Conservation (phyloP, 225 moss, liverwort and hornwort species). For the Asterella californica region DNA sequence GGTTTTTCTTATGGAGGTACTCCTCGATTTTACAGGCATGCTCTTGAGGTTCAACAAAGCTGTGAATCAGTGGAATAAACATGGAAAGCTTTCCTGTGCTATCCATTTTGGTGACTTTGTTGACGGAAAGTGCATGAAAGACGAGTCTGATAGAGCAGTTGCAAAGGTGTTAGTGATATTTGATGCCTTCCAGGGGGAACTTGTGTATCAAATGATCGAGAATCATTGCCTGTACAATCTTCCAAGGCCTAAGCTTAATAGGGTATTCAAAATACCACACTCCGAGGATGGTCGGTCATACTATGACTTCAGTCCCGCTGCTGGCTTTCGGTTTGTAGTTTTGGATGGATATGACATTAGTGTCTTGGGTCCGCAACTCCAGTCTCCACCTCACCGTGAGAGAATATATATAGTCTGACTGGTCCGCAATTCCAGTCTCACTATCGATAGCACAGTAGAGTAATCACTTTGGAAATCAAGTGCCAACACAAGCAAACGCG, state of each 20-base stretch:
- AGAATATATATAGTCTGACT: too few relatives aligned
- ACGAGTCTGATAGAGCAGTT: conserved; percentile 56
- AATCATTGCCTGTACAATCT: conserved; percentile 98
- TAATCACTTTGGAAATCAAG: too few relatives aligned
- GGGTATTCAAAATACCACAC: conserved; percentile 52
- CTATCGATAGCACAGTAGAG: too few relatives aligned
- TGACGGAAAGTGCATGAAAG: conserved; percentile 65
- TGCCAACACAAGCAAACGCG: too few relatives aligned
- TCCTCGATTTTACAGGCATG: conserved; percentile 85
- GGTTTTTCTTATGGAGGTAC: conserved; percentile 67
- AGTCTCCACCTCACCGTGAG: too few relatives aligned
- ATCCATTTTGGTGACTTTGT: conserved; percentile 93
- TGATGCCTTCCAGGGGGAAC: conserved; percentile 44
- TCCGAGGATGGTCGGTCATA: conserved; percentile 54
- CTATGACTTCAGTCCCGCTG: conserved; percentile 62
- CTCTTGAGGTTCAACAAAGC: conserved; percentile 58
- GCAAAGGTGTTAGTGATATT: conserved; percentile 42
- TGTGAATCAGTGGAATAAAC: conserved; percentile 71
- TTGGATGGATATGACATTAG: conserved; percentile 93
- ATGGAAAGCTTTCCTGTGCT: conserved; percentile 54
- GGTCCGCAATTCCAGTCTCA: too few relatives aligned
- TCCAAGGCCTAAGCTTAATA: conserved; percentile 63
- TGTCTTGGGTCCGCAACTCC: conserved; percentile 72
- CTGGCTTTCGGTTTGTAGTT: conserved; percentile 60
- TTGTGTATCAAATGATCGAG: conserved; percentile 79